Evolutionary conservation across 2,329 filamentous ascomycete genomes (phyloP), one percentile per base, ranked within the genome.

Genomic region (Kalaharituber pfeilii): DNA sequence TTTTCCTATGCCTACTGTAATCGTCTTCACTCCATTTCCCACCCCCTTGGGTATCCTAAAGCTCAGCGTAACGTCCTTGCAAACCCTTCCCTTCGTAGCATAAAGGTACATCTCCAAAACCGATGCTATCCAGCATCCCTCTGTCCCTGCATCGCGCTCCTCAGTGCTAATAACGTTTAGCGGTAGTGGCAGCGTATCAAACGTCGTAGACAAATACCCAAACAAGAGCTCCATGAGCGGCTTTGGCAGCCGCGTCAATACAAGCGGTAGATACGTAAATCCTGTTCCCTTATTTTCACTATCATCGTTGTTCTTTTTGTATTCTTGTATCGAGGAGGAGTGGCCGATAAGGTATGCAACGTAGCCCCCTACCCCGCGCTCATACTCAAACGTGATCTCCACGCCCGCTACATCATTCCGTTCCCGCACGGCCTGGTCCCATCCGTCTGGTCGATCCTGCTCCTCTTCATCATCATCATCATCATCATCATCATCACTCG

Each of bases 211-310:
- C 13, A 77, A 62, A 60, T 76, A 76, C 13, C 70, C 65, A 51
- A 74, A 63, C 52, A 77, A 69, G 1, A 68, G 67, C 33, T 74
- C 71, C 3, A 74, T 69, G 9, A 76, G 64, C 0, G 70, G 64
- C 29, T 68, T 72, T 1, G 75, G 74, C 62, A 76, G 71, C 56
- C 72, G 72, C 2, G 73, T 70, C 39, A 77, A 63, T 13, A 77
- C 65, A 13, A 77, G 63, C 0, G 74, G 74, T 2, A 77, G 67
- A 15, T 69, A 65, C 1, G 73, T 75, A 50, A 72, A 73, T 54
- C 60, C 66, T 29, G 36, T 24, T 20, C 29, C 24, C n/a, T n/a
- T n/a, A 3, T 63, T 59, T 1, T 66, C 59, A 3, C 66, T 64
- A 20, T 60, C 58, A 9, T 55, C 53, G 15, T 53, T 52, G 6